phyloP scores from a whole-genome alignment of 1,139 yeast genomes.

The Yamadazyma sp. region DNA sequence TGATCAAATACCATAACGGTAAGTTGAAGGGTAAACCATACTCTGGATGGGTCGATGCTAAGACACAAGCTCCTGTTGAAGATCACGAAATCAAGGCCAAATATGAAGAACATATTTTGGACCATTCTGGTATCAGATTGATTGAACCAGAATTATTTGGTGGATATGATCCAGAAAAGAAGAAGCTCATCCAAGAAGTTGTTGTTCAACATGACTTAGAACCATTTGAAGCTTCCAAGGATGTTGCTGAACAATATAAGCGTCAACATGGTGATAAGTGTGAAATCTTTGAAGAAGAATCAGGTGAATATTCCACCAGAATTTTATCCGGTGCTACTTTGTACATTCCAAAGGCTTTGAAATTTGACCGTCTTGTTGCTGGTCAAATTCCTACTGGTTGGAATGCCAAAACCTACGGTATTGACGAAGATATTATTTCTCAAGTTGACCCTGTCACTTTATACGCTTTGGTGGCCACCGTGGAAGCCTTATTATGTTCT shows the following conservation, averaged over 20 bases:
- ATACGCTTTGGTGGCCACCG: conserved; percentile 89
- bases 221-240: conserved; percentile 92
- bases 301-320: conserved; percentile 90
- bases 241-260: conserved; percentile 88
- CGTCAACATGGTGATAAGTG: conserved; percentile 92
- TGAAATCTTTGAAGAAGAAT: conserved; percentile 85
- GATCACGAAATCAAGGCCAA: conserved; percentile 90
- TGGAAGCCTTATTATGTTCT: conserved; percentile 87
- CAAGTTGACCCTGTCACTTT: conserved; percentile 97
- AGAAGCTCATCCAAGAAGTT: conserved; percentile 90
- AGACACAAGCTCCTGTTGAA: conserved; percentile 89
- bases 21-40: conserved; percentile 84
- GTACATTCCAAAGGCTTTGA: conserved; percentile 91
- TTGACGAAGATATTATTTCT: conserved; percentile 84
- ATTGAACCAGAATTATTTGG: conserved; percentile 92
- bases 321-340: conserved; percentile 91
- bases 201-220: conserved; percentile 95
- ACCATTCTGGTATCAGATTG: conserved; percentile 94
- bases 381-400: conserved; percentile 99
- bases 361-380: conserved; percentile 94
- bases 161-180: conserved; percentile 93
- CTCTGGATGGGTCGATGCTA: conserved; percentile 97
- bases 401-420: conserved; percentile 94
- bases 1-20: conserved; percentile 92
- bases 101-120: conserved; percentile 84